Percentiles rank a stretch among this genome's conserved stretches.
These are phyloP conservation scores for Acanthamoeba sp. DNA, from an alignment of 208 protist species.

Conservation along the genomic window DNA sequence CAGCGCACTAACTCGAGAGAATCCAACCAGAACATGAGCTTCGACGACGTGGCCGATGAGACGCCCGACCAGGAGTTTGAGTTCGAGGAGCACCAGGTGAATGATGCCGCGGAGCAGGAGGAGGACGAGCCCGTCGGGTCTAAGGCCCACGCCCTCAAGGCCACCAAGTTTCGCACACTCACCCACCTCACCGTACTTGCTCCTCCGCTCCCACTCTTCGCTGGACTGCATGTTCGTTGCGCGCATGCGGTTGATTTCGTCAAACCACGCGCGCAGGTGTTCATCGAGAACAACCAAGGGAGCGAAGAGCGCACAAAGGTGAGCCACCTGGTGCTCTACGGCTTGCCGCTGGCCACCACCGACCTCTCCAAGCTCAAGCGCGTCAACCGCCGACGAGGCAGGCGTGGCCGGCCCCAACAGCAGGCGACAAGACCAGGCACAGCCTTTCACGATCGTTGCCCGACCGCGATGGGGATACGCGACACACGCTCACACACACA, in stretches of 20 bases:
- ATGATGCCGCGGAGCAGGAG: neutral
- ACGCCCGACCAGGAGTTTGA: slow-evolving; percentile 3
- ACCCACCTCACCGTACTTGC: slow-evolving; percentile 2
- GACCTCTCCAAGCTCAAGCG: slow-evolving; percentile 55
- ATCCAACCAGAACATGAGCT: slow-evolving; percentile 6
- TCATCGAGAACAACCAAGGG: slow-evolving; percentile 42
- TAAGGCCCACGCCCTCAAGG: neutral
- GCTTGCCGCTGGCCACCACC: slow-evolving; percentile 15
- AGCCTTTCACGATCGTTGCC: too few relatives aligned
- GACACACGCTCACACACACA: too few relatives aligned
- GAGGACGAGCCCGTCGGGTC: neutral
- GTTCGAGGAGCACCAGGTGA: neutral
- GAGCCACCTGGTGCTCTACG: slow-evolving; percentile 45
- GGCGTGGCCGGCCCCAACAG: neutral
- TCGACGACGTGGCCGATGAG: slow-evolving; percentile 18
- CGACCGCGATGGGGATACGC: too few relatives aligned
- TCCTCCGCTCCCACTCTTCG: neutral
- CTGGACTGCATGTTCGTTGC: neutral
- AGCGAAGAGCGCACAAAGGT: neutral
- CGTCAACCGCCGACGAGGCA: neutral
- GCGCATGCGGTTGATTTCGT: neutral
- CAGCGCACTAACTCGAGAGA: neutral
- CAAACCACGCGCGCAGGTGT: neutral
- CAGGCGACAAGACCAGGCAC: neutral
- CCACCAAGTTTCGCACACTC: slow-evolving; percentile 60